These are phyloP conservation scores for Stemphylium beticola DNA, from an alignment of 2,329 filamentous ascomycete genomes.

Conservation along the genomic window DNA sequence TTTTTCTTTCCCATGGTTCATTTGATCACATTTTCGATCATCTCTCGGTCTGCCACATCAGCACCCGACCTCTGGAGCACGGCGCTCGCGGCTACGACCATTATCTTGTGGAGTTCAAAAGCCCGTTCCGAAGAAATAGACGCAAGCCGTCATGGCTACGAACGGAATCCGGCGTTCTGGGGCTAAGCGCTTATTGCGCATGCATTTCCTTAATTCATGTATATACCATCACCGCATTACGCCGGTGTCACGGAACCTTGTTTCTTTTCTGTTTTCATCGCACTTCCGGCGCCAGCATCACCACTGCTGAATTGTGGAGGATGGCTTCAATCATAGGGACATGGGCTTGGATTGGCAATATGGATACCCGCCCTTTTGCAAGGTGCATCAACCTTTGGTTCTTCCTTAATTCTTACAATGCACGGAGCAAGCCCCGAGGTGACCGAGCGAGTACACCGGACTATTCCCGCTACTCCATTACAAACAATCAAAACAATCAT, in stretches of 20 bases:
- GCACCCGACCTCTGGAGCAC: constrained; percentile 2
- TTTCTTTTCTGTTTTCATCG: not conserved
- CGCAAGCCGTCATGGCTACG: constrained; percentile 51
- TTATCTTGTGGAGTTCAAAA: constrained; percentile 29
- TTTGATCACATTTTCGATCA: constrained; percentile 4
- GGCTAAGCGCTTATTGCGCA: constrained; percentile 11
- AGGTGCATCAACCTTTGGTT: constrained; percentile 33
- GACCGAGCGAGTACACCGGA: not conserved
- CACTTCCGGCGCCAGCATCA: constrained; percentile 2
- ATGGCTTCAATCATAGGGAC: constrained; percentile 19
- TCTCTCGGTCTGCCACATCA: constrained; percentile 1
- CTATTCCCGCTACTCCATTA: not conserved
- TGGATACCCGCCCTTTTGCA: constrained; percentile 42
- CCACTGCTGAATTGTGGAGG: constrained; percentile 7
- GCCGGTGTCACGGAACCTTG: constrained; percentile 2
- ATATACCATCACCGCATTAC: constrained; percentile 19
- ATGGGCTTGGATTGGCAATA: constrained; percentile 32
- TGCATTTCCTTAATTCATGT: constrained; percentile 11
- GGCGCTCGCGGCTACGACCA: constrained; percentile 21
- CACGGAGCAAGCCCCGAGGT: not conserved
- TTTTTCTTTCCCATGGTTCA: constrained; percentile 5
- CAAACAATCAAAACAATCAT: constrained; percentile 3
- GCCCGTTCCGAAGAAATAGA: constrained; percentile 39
- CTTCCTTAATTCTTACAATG: constrained; percentile 11
- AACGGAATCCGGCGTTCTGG: constrained; percentile 29